Evolutionary conservation across 495 filamentous ascomycete genomes (phyloP), one percentile per base, ranked within the genome.

Genomic region (Zalerion maritima): DNA sequence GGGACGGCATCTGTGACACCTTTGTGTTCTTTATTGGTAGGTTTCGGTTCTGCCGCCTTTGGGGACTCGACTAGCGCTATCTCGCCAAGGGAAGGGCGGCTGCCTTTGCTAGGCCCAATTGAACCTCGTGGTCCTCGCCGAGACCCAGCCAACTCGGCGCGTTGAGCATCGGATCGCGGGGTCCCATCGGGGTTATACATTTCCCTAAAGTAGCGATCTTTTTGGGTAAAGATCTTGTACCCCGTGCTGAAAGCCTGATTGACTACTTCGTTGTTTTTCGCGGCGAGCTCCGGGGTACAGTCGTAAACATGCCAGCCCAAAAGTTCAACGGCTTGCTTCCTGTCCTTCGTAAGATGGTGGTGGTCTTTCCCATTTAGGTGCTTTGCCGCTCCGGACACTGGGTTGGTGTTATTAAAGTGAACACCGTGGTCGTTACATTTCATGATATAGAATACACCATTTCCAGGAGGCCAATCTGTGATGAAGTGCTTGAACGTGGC

Each of bases 361-460:
- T 64, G 60, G 16, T 44, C 31, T 3, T 26, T 28, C 6, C 54
- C 45, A 13, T 49, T 47, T 1, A 64, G 34, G 26, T 64, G 60
- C 23, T 54, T 58, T 0, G 54, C 55, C 1, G 60, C 58, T n/a
- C 57, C 60, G 1, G 29, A 28, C 4, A 61, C 28, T 0, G 58
- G 45, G 26, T 55, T 47, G n/a, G 14, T 32, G n/a, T 42, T 51
- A n/a, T n/a, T n/a, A 29, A 64, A 64, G 11, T 57, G 56, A 9
- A 58, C 46, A 0, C 34, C 29, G 9, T 64, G 60, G 26, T 57
- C 41, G 9, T 57, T 55, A 33, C 60, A 64, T 33, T 46, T 52
- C 8, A 62, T 21, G 12, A 64, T 61, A 23, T 58, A 62, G 34
- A 43, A 62, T 0, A 36, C 16, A 3, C 29, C 24, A 15, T 38